Evolutionary conservation across 108 stramenopile genomes (phyloP).

Genomic region (Cyclotella distinguenda): DNA sequence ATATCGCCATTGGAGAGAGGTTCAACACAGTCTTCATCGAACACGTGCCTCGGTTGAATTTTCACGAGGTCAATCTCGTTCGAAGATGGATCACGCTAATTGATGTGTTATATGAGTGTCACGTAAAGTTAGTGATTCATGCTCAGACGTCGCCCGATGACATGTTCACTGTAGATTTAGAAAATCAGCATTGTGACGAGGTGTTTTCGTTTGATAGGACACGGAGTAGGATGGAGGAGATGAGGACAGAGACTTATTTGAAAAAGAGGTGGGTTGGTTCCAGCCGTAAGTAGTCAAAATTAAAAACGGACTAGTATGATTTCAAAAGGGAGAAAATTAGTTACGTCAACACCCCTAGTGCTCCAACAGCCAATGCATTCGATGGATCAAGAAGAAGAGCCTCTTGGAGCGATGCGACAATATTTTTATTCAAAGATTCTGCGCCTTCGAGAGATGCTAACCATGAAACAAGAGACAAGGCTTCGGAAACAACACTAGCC

Average conservation of each 20-base stretch:
- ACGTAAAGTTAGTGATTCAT: slow-evolving; percentile 68
- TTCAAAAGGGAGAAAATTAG: neutral
- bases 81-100: slow-evolving; percentile 82
- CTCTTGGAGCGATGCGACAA: neutral
- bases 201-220: slow-evolving; percentile 96
- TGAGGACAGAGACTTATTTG: slow-evolving; percentile 81
- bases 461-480: slow-evolving; percentile 32
- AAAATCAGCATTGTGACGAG: slow-evolving; percentile 75
- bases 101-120: slow-evolving; percentile 81
- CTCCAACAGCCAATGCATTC: neutral
- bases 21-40: slow-evolving; percentile 88
- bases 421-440: neutral
- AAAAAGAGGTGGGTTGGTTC: slow-evolving; percentile 49
- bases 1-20: slow-evolving; percentile 79
- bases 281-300: neutral
- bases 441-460: slow-evolving; percentile 7
- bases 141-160: slow-evolving; percentile 42
- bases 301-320: neutral
- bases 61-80: slow-evolving; percentile 83
- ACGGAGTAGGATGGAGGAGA: slow-evolving; percentile 87
- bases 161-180: slow-evolving; percentile 49
- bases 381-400: slow-evolving; percentile 2
- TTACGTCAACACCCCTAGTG: neutral
- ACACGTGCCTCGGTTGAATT: slow-evolving; percentile 75
- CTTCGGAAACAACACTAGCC: slow-evolving; percentile 28